Conservation (phyloP, 163 green algal species). For the Chlorella variabilis region DNA sequence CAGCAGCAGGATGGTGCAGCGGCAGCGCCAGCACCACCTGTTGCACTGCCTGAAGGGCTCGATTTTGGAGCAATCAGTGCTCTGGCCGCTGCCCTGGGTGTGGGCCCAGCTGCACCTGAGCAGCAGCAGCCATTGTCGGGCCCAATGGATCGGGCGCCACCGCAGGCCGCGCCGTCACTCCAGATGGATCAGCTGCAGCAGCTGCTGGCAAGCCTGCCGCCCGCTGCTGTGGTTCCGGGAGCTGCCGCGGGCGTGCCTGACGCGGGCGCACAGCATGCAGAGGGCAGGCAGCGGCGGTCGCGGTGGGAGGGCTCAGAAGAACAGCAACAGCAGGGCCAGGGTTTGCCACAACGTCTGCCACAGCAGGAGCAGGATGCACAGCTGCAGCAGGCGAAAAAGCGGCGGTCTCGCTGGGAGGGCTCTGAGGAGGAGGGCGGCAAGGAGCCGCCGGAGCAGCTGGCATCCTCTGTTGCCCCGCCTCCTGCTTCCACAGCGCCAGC, state of each 20-base stretch:
- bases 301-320: conserved; percentile 11
- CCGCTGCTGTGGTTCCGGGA: neutral
- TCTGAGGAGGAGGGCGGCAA: neutral
- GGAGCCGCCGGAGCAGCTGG: neutral
- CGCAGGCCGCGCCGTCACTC: neutral
- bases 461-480: neutral
- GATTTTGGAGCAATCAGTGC: conserved; percentile 33
- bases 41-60: conserved; percentile 30
- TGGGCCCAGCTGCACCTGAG: neutral
- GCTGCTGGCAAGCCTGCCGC: conserved; percentile 29
- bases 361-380: neutral
- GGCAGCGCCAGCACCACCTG: neutral
- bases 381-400: neutral
- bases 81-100: conserved; percentile 34
- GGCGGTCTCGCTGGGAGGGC: conserved; percentile 6
- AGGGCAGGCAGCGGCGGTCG: neutral
- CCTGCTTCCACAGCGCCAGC: neutral
- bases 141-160: neutral
- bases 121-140: neutral
- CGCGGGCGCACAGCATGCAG: neutral
- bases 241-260: neutral
- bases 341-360: neutral
- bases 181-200: conserved; percentile 26
- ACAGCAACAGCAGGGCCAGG: neutral
- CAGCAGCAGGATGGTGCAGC: neutral